phyloP scores from a whole-genome alignment of 805 yeast species.

The Suhomyces canberraensis region DNA sequence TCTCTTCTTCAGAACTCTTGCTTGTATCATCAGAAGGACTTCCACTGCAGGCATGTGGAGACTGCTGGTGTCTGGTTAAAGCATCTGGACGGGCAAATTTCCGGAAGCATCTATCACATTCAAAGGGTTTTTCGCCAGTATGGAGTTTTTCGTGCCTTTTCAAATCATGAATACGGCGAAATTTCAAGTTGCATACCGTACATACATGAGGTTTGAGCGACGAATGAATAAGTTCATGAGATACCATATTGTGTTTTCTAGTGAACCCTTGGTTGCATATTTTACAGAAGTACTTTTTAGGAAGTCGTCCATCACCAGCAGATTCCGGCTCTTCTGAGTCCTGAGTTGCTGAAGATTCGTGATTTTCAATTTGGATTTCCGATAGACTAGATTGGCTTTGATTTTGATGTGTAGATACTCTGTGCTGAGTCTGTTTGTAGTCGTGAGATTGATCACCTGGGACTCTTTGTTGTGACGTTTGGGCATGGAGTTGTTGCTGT shows the following conservation, averaged over 20 bases:
- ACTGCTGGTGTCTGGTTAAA: slow-evolving; percentile 60
- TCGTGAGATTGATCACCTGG: background rate
- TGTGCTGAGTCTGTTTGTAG: background rate
- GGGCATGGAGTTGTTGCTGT: too few relatives aligned
- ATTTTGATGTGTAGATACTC: background rate
- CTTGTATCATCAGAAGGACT: background rate
- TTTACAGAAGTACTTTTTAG: slow-evolving; percentile 47
- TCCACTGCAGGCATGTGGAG: slow-evolving; percentile 32
- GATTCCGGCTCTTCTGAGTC: background rate
- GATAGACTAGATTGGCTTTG: background rate
- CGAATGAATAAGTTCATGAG: slow-evolving; percentile 69
- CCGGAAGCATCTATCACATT: slow-evolving; percentile 58
- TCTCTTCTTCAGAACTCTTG: too few relatives aligned
- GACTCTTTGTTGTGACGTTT: background rate
- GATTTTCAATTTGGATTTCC: background rate
- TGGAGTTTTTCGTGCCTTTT: slow-evolving; percentile 74
- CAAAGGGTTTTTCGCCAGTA: slow-evolving; percentile 69
- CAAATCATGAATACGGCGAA: slow-evolving; percentile 73
- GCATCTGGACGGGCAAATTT: slow-evolving; percentile 77
- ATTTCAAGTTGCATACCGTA: slow-evolving; percentile 54
- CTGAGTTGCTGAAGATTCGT: background rate
- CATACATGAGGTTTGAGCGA: slow-evolving; percentile 63
- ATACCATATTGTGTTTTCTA: slow-evolving; percentile 69
- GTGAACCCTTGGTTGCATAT: slow-evolving; percentile 65
- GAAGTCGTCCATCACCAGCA: too few relatives aligned